Evolutionary conservation across 2,329 filamentous ascomycete species (phyloP).

Genomic region (Ilyonectria mors-panacis): DNA sequence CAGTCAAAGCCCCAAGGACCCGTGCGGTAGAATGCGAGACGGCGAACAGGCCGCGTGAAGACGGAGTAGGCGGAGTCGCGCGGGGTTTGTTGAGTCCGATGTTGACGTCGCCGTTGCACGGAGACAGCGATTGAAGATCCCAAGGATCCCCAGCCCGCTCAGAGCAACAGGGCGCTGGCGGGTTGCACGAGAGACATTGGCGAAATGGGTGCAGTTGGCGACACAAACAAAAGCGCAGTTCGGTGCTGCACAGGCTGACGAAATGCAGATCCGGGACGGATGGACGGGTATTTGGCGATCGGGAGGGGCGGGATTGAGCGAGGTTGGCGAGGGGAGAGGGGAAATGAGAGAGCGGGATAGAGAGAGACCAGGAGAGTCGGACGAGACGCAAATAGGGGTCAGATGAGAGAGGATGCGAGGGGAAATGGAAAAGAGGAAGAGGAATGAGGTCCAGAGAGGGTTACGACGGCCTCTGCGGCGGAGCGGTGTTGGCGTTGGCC

Average conservation of each 20-base stretch:
- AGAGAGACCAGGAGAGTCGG: neutral
- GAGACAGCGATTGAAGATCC: slow-evolving; percentile 44
- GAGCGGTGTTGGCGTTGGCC: slow-evolving; percentile 45
- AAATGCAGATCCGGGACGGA: slow-evolving; percentile 10
- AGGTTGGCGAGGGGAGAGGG: neutral
- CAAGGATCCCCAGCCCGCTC: slow-evolving; percentile 48
- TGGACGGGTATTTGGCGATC: slow-evolving; percentile 12
- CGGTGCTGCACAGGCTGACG: slow-evolving; percentile 23
- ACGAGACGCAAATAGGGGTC: slow-evolving; percentile 6
- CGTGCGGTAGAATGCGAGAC: slow-evolving; percentile 5
- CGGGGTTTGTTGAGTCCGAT: slow-evolving; percentile 35
- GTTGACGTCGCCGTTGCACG: slow-evolving; percentile 43
- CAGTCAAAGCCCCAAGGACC: slow-evolving; percentile 5
- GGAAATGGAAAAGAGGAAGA: slow-evolving; percentile 1
- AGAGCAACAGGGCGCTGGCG: slow-evolving; percentile 47
- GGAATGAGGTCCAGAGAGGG: slow-evolving; percentile 39
- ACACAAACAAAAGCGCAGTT: slow-evolving; percentile 28
- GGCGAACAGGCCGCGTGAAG: neutral
- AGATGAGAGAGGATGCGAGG: slow-evolving; percentile 7
- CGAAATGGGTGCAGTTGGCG: slow-evolving; percentile 17
- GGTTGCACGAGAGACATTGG: slow-evolving; percentile 42
- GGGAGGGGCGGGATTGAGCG: slow-evolving; percentile 12
- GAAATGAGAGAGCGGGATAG: neutral
- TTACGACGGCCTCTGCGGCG: slow-evolving; percentile 50
- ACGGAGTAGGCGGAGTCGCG: slow-evolving; percentile 23